Conservation (phyloP, 805 yeast species). For the Cyberlindnera meyerae region DNA sequence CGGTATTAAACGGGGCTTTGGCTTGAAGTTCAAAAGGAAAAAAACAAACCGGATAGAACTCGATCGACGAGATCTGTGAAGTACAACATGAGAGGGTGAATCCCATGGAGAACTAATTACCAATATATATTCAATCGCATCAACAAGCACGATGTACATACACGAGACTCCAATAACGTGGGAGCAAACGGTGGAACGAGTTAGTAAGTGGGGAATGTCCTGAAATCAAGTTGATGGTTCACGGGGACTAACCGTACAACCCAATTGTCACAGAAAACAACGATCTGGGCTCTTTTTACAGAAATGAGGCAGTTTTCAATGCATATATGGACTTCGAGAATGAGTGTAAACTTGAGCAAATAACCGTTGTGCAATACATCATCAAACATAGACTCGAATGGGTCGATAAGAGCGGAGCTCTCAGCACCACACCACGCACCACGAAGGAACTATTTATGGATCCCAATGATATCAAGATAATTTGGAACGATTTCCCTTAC, state of each 20-base stretch:
- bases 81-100: no score
- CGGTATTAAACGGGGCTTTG: no score
- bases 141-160: no score
- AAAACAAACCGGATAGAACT: no score
- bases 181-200: slow-evolving; percentile 10
- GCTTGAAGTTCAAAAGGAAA: no score
- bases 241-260: no score
- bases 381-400: slow-evolving; percentile 46
- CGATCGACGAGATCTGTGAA: no score
- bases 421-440: slow-evolving; percentile 17
- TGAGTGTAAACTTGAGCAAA: slow-evolving; percentile 29
- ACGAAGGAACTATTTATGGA: slow-evolving; percentile 21
- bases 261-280: slow-evolving; percentile 7
- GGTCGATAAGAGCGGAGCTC: slow-evolving; percentile 31
- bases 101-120: no score
- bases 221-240: not conserved
- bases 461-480: slow-evolving; percentile 34
- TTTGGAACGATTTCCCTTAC: slow-evolving; percentile 64
- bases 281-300: slow-evolving; percentile 26
- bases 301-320: slow-evolving; percentile 41
- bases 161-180: slow-evolving; percentile 14
- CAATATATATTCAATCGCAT: not conserved
- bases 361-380: slow-evolving; percentile 45
- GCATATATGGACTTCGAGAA: slow-evolving; percentile 44
- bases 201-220: slow-evolving; percentile 9